Evolutionary conservation across 106 monocot genomes (phyloP).

Genomic region (Triglochin maritima): DNA sequence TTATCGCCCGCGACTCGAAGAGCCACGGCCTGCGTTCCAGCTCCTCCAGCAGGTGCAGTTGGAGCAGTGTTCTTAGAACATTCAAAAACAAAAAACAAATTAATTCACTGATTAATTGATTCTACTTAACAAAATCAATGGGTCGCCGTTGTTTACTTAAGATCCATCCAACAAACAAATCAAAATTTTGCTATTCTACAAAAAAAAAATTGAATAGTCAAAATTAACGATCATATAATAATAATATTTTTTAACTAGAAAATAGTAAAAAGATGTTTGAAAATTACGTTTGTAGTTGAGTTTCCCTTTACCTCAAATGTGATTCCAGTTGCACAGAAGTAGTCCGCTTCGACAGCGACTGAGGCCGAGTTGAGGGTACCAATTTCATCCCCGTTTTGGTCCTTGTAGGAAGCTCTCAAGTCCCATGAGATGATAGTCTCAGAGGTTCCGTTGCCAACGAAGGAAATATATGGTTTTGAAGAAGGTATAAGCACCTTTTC

Average conservation of each 20-base stretch:
- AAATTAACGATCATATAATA: too few relatives aligned
- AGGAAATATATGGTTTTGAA: constrained; percentile 33
- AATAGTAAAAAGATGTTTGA: too few relatives aligned
- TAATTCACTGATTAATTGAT: too few relatives aligned
- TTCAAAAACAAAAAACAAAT: too few relatives aligned
- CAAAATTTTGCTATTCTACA: too few relatives aligned
- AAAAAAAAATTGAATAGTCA: too few relatives aligned
- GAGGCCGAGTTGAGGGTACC: constrained; percentile 33
- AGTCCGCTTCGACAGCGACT: constrained; percentile 39
- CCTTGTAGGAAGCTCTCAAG: constrained; percentile 29
- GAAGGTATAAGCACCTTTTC: constrained; percentile 47
- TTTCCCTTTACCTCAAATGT: constrained; percentile 32
- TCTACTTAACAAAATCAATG: too few relatives aligned
- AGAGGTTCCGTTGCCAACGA: constrained; percentile 17
- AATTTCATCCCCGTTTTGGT: constrained; percentile 15
- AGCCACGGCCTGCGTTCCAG: constrained; percentile 83
- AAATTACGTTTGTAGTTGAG: not conserved
- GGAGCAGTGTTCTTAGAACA: constrained; percentile 56
- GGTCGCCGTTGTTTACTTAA: too few relatives aligned
- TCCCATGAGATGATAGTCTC: constrained; percentile 32
- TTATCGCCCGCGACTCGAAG: constrained; percentile 81
- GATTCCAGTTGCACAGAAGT: constrained; percentile 38
- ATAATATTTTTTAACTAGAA: too few relatives aligned
- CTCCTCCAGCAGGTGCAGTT: constrained; percentile 41
- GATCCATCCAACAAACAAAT: too few relatives aligned